Evolutionary conservation across 2,329 filamentous ascomycete species (phyloP), one percentile per base, ranked within the genome.

Genomic region (Claviceps spartinae): DNA sequence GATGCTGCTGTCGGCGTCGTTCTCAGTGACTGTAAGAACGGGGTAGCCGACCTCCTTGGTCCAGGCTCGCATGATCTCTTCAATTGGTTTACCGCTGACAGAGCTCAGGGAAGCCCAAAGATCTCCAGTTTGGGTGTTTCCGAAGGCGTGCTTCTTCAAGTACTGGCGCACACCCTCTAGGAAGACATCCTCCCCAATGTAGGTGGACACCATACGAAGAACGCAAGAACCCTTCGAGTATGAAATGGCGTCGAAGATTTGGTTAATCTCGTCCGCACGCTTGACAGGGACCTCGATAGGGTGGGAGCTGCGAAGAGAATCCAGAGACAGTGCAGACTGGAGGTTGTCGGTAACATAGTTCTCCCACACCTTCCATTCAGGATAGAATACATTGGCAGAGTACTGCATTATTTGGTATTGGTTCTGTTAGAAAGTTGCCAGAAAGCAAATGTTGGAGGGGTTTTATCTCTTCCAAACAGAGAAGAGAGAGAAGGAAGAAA

Each of bases 291-390:
- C 90, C 68, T 97, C 91, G 54, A 97, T 95, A 5, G 91, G 91
- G 67, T 97, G 91, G 63, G 88, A 95, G 78, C 89, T 96, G 60
- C 91, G 82, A 50, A 97, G 73, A 3, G 90, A 94, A 67, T 97
- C 91, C 5, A 97, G 78, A 22, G 84, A 83, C 40, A 97, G 76
- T 2, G 91, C 91, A 56, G 86, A 84, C 65, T 95, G 88, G 53
- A 97, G 77, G 62, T 88, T 95, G 63, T 96, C 90, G 36, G 87
- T 90, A 52, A 97, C 90, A 66, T 95, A 97, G 30, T 83, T 85
- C 69, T 97, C 82, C 91, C 91, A 97, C 14, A 97, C 88, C 70
- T 95, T 95, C 91, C 91, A 97, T 68, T 97, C 91, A 8, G 91
- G 91, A 70, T 90, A 97, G 74, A 97, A 96, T 53, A 79, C 79